A percentile compares a stretch with the other conserved stretches of the same genome.
phyloP scores from a whole-genome alignment of 257 asterid genomes.

The Gentiana dahurica region DNA sequence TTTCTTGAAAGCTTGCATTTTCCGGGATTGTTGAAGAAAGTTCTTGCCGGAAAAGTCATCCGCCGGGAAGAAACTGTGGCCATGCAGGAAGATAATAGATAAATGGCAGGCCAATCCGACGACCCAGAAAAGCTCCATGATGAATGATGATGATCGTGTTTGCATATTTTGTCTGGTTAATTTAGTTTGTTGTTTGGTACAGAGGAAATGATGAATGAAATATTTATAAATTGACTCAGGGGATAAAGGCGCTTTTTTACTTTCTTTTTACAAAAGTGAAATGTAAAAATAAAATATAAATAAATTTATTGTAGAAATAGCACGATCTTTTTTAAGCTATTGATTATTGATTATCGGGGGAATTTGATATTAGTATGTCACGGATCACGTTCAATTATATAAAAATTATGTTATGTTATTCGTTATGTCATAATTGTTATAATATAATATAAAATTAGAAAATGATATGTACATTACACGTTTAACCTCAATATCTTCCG shows the following conservation, averaged over 20 bases:
- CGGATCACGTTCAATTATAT: too few species aligned
- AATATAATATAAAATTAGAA: too few species aligned
- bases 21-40: conserved; percentile 8
- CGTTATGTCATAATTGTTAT: too few species aligned
- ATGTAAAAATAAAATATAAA: too few species aligned
- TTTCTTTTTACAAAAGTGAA: too few species aligned
- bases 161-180: not conserved
- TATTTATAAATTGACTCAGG: not conserved
- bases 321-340: too few species aligned
- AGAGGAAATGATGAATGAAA: not conserved
- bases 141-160: not conserved
- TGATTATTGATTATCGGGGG: too few species aligned
- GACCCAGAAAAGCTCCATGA: not conserved
- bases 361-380: too few species aligned
- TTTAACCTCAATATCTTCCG: too few species aligned
- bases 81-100: conserved; percentile 9
- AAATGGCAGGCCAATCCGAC: conserved; percentile 6
- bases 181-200: not conserved
- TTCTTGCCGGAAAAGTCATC: not conserved
- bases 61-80: conserved; percentile 7
- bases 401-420: too few species aligned
- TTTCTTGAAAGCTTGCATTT: conserved; percentile 15
- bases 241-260: not conserved
- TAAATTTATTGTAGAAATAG: too few species aligned
- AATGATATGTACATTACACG: too few species aligned